Conservation (phyloP, 1,284 basidiomycete species). For the Cutaneotrichosporon spelunceum region DNA sequence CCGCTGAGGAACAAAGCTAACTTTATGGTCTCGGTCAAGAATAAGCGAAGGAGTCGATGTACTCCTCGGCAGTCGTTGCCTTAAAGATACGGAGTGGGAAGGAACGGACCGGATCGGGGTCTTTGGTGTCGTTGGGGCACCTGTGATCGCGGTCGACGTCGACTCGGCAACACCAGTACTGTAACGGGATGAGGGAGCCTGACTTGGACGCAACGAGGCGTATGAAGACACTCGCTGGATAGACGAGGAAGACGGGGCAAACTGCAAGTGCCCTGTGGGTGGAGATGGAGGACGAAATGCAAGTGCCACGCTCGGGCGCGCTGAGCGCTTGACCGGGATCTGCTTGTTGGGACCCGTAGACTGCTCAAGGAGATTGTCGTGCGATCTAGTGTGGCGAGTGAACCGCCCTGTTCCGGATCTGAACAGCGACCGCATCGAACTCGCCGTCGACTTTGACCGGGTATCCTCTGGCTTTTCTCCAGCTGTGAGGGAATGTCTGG, state of each 20-base stretch:
- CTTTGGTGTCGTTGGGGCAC: not conserved
- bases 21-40: not conserved
- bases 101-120: not conserved
- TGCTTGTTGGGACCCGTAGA: not conserved
- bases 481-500: not conserved
- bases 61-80: constrained; percentile 11
- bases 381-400: constrained; percentile 3
- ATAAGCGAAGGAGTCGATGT: constrained; percentile 10
- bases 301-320: not conserved
- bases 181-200: not conserved
- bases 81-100: not conserved
- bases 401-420: not conserved
- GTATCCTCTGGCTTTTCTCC: constrained; percentile 7
- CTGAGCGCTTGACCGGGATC: not conserved
- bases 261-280: not conserved
- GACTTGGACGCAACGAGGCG: not conserved
- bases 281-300: not conserved
- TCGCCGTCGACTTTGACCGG: constrained; percentile 14
- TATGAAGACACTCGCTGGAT: not conserved
- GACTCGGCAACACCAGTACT: not conserved
- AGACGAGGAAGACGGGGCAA: not conserved
- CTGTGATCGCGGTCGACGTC: not conserved
- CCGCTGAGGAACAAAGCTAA: not conserved
- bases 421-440: constrained; percentile 19
- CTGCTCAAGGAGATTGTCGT: constrained; percentile 10